Conservation (phyloP, 78 protist species). For the Protostelium mycophagum region DNA sequence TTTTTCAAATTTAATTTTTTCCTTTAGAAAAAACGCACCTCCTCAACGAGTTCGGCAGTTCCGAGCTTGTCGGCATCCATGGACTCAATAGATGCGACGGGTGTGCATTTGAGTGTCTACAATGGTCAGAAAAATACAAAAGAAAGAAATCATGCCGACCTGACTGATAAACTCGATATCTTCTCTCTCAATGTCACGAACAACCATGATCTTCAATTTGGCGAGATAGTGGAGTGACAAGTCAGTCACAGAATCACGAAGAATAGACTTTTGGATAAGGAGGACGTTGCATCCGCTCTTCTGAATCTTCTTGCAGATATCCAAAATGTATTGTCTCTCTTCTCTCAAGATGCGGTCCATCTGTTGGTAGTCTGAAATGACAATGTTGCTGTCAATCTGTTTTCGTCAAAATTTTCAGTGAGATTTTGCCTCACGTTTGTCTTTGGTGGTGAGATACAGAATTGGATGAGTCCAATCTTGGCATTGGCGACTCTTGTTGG, state of each 20-base stretch:
- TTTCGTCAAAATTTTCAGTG: not conserved
- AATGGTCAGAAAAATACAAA: not conserved
- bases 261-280: slow-evolving; percentile 95
- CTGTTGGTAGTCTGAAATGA: slow-evolving; percentile 85
- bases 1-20: too few species aligned
- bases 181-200: slow-evolving; percentile 96
- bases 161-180: slow-evolving; percentile 96
- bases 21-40: too few species aligned
- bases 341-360: slow-evolving; percentile 93
- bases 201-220: slow-evolving; percentile 92
- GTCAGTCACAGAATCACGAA: slow-evolving; percentile 95
- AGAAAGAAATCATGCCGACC: slow-evolving; percentile 15
- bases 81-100: slow-evolving; percentile 88
- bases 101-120: slow-evolving; percentile 89
- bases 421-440: slow-evolving; percentile 84
- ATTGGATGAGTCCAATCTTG: slow-evolving; percentile 99
- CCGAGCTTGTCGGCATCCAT: slow-evolving; percentile 93
- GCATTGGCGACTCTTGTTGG: slow-evolving; percentile 93
- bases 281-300: slow-evolving; percentile 96
- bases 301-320: slow-evolving; percentile 88
- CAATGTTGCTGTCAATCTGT: slow-evolving; percentile 71
- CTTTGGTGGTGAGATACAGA: slow-evolving; percentile 98
- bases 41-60: slow-evolving; percentile 88
- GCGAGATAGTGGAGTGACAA: slow-evolving; percentile 93
- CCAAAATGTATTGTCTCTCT: slow-evolving; percentile 91